A percentile compares a stretch with the other conserved stretches of the same genome.
Evolutionary conservation across 257 asterid genomes (phyloP).

Genomic region (Paulownia fortunei): DNA sequence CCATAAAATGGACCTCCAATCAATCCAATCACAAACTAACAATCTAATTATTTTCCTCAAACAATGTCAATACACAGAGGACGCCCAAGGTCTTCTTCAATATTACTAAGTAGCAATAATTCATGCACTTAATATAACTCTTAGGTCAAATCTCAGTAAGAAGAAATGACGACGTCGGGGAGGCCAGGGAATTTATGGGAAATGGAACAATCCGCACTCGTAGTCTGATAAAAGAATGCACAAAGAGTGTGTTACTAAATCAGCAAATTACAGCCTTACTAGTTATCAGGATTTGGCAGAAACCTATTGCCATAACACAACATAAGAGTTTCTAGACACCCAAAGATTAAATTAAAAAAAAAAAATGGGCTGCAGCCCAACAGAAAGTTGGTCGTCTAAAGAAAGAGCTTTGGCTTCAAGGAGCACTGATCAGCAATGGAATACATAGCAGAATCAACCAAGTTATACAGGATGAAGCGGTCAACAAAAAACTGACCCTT

Average conservation of each 20-base stretch:
- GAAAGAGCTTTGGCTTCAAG: neutral
- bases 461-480: slow-evolving; percentile 21
- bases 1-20: too few species aligned
- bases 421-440: neutral
- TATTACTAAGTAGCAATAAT: too few species aligned
- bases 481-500: slow-evolving; percentile 34
- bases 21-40: too few species aligned
- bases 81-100: too few species aligned
- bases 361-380: neutral
- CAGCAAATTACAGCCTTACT: neutral
- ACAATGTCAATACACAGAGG: too few species aligned
- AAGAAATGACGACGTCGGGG: too few species aligned
- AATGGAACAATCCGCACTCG: too few species aligned
- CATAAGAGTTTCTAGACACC: neutral
- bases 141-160: too few species aligned
- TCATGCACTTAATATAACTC: too few species aligned
- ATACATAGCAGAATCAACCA: neutral
- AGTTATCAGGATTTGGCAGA: neutral
- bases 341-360: neutral
- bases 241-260: neutral
- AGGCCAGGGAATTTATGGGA: too few species aligned
- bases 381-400: neutral
- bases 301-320: neutral
- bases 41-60: too few species aligned
- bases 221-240: neutral